Evolutionary conservation across 345 rosid species (phyloP).

Genomic region (Firmiana major): DNA sequence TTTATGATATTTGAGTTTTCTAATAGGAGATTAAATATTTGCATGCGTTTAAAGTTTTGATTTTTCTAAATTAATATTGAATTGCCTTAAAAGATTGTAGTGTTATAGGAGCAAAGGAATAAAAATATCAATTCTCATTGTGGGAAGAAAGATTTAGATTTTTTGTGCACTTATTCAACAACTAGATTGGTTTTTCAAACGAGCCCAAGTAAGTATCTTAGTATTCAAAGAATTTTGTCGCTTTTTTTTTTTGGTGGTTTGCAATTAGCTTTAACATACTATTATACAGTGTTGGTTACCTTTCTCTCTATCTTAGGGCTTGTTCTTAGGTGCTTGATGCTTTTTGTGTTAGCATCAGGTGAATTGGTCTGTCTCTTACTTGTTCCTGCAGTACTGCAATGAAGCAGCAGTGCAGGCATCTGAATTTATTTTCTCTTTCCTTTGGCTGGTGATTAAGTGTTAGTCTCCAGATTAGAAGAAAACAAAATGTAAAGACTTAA

Average conservation of each 20-base stretch:
- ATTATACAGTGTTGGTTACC: not conserved
- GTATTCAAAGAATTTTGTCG: not conserved
- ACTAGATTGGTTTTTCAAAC: not conserved
- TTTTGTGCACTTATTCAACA: not conserved
- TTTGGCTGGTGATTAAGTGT: not conserved
- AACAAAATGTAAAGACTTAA: not conserved
- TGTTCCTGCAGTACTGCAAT: not conserved
- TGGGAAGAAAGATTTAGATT: not conserved
- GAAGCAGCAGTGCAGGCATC: not conserved
- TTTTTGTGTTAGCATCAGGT: slow-evolving; percentile 1
- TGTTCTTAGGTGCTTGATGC: slow-evolving; percentile 6
- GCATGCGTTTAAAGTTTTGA: not conserved
- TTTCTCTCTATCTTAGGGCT: not conserved
- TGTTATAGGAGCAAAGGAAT: not conserved
- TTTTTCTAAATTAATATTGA: not conserved
- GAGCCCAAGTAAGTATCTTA: not conserved
- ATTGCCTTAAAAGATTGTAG: not conserved
- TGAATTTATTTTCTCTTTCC: not conserved
- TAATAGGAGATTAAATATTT: not conserved
- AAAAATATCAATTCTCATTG: not conserved
- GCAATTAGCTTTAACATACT: not conserved
- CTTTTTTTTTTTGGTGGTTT: not conserved
- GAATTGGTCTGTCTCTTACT: not conserved
- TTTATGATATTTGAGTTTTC: not conserved
- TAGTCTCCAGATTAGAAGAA: not conserved